Base-by-base conservation (phyloP, 2,329 filamentous ascomycete genomes). In the Fusarium tupiense region DNA sequence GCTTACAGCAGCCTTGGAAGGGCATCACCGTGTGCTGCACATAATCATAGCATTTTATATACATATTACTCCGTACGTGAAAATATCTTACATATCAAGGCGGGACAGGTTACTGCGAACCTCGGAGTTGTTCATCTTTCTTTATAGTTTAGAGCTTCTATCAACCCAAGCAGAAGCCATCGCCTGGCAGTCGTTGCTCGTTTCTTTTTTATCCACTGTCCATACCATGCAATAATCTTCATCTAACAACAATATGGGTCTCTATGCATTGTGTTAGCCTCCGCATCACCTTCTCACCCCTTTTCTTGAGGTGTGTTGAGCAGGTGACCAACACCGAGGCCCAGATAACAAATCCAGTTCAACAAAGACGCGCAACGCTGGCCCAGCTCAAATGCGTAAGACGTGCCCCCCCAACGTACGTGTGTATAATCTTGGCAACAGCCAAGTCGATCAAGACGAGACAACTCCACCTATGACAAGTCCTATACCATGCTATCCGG, bases 401-500 rank as follows among this genome's bases (percentile, higher is more conserved):
- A 64, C 64, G 29, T 60, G 63, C 13, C 59, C 57, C 61, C 60
- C 50, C 54, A 38, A n/a, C 49, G 59, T 38, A 59, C 41, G 56
- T 59, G 35, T 50, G 43, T 75, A 49, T 68, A 66, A 64, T 43
- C 37, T 67, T 62, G 64, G 61, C 62, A 59, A 76, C 40, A 72
- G 50, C 59, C 72, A 71, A 69, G 41, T 54, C 67, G 31, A 59
- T 50, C 33, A 37, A 74, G 61, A 60, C 54, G 49, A 61, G 67
- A 73, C 61, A 76, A 76, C 70, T 74, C 77, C 76, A 71, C 70
- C 64, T 73, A 64, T 69, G 67, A 69, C 71, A 76, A 69, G 67
- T 77, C 77, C 71, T 71, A 72, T 78, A 72, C 64, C 77, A 79
- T 79, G 76, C 77, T 77, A 75, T 72, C 76, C 73, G 75, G 73